Base-by-base conservation (phyloP, 2,329 filamentous ascomycete genomes). In the Lecanicillium sp. region DNA sequence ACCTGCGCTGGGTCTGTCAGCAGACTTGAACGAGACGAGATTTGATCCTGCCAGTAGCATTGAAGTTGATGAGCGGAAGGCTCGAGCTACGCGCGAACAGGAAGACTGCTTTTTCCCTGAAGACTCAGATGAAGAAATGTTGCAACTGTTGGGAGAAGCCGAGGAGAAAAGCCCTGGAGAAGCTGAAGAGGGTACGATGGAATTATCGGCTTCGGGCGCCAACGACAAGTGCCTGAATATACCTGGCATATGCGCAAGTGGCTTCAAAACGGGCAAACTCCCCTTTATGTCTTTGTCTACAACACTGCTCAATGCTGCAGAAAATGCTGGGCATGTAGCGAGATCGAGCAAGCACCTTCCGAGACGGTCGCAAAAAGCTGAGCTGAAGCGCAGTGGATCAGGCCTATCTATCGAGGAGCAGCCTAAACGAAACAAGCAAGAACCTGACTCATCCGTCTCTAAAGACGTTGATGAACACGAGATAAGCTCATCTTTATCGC, bases 11-110 rank as follows among this genome's bases (percentile, higher is more conserved):
- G 68, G 68, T 1, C 43, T 67, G 9, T 47, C 62, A 5, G 55
- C 55, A 3, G 52, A 53, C 9, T 40, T 51, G 7, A 37, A 49
- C 5, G 50, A 49, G 9, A 15, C 9, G 13, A 34, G 12, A 5
- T 43, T 49, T 1, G 57, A 64, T 35, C 59, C 59, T 2, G 32
- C 54, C 7, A 65, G 60, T 43, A 73, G 66, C 43, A 68, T 81
- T 31, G 65, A 80, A 16, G 77, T 87, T 5, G 80, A 89, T 48
- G 80, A 86, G 48, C 63, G 65, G 20, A 70, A 68, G 16, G 75
- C 80, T 18, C 56, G 68, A 7, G 56, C 63, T 38, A 50, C 60
- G 19, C 59, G 65, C n/a, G 56, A 68, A 31, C 64, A 67, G 1
- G 61, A 72, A n/a, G 65, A 71, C 16, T 63, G 66, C 6, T 48